Percentiles rank a stretch among this genome's conserved stretches.
These are phyloP conservation scores for Cryphonectria naterciae DNA, from an alignment of 2,329 filamentous ascomycete genomes.

Conservation along the genomic window DNA sequence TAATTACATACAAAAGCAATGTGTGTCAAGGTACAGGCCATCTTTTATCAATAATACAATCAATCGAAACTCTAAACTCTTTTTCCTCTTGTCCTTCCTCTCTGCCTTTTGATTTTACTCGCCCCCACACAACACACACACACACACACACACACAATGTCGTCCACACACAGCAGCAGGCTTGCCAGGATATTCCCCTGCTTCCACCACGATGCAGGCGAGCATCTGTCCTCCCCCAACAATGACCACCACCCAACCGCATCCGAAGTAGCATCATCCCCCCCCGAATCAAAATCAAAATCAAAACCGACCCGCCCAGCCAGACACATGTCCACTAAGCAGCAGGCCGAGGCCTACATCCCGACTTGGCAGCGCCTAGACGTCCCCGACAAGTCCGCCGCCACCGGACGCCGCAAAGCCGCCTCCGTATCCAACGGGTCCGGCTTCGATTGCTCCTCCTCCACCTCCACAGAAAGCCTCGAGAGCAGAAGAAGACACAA, in stretches of 20 bases:
- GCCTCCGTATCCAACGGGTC: constrained; percentile 16
- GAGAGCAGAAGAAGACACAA: constrained; percentile 1
- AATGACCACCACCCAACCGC: neutral
- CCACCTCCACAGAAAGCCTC: neutral
- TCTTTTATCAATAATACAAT: neutral
- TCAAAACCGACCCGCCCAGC: neutral
- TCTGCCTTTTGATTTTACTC: neutral
- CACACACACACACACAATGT: neutral
- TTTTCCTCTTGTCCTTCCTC: neutral
- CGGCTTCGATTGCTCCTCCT: neutral
- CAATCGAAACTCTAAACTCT: neutral
- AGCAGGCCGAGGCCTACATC: constrained; percentile 14
- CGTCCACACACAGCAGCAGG: neutral
- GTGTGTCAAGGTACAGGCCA: neutral
- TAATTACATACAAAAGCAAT: neutral
- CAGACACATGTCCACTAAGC: neutral
- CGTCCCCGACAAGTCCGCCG: neutral
- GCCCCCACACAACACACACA: neutral
- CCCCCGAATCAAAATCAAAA: neutral
- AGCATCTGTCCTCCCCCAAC: neutral
- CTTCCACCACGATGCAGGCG: constrained; percentile 9
- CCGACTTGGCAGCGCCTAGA: constrained; percentile 14
- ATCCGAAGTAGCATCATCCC: neutral
- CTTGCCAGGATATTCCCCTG: constrained; percentile 4
- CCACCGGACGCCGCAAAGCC: constrained; percentile 24